Evolutionary conservation across 2,329 filamentous ascomycete species (phyloP), one percentile per base, ranked within the genome.

Genomic region (Albifimbria verrucaria): DNA sequence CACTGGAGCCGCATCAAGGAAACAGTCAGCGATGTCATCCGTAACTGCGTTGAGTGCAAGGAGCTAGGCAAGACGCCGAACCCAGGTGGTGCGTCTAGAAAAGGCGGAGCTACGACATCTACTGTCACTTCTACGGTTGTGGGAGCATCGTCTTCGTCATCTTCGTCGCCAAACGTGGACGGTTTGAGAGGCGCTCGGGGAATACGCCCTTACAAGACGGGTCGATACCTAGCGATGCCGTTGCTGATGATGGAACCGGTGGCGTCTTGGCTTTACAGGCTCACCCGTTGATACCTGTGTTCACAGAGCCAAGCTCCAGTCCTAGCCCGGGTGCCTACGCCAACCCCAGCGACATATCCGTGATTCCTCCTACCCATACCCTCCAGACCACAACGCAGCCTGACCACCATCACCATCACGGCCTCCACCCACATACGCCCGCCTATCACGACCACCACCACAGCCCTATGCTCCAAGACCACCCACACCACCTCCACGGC

Each of bases 1-100:
- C 94, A 97, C 73, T 99, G 94, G 94, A 92, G 95, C 47, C 85
- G 93, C 56, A 97, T 97, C 75, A 99, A 97, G 70, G 92, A 97
- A 72, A 97, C 93, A 1, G 94, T 97, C 56, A 94, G 89, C 68
- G 87, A 93, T 68, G 92, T 96, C 62, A 96, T 97, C 71, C 88
- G 90, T 62, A 93, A 94, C 64, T 99, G 94, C 71, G 75, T 82
- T 7, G 87, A 96, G 67, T 97, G 93, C 75, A 96, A 93, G 72
- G 91, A 96, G 63, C 76, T 83, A 36, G 80, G 84, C 56, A 89
- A 89, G 68, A 75, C 79, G 26, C 68, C 72, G 22, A 67, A 64
- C 47, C 59, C 65, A 3, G 65, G 64, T 1, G 65, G 62, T 12
- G 59, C 57, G 24, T 58, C 62, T 23, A 65, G 63, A 52, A 51